A percentile compares a stretch with the other conserved stretches of the same genome.
Evolutionary conservation across 2,329 filamentous ascomycete genomes (phyloP).

Genomic region (Alternaria ventricosa): DNA sequence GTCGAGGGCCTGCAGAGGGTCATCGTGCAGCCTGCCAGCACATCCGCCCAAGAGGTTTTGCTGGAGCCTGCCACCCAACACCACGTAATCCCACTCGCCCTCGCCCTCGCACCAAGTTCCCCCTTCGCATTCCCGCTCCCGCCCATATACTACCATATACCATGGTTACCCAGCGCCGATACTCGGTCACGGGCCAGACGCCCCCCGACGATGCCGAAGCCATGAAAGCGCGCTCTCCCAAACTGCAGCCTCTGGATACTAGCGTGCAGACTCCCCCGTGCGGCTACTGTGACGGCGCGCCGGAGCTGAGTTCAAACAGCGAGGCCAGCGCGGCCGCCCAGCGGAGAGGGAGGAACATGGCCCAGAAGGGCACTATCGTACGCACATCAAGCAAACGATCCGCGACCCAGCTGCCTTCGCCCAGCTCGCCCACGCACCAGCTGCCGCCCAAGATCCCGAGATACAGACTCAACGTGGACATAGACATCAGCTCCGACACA

Average conservation of each 20-base stretch:
- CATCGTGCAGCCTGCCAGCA: constrained; percentile 33
- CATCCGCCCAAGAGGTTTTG: constrained; percentile 13
- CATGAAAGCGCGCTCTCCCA: constrained; percentile 43
- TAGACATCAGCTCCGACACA: constrained; percentile 26
- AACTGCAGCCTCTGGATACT: constrained; percentile 46
- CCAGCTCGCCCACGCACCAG: constrained; percentile 42
- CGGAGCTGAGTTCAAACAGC: constrained; percentile 15
- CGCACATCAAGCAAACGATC: constrained; percentile 46
- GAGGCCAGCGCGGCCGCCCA: constrained; percentile 25
- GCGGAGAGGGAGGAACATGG: constrained; percentile 36
- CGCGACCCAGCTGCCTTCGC: constrained; percentile 46
- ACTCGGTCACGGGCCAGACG: constrained; percentile 47
- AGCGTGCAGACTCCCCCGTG: constrained; percentile 41
- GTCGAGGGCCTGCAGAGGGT: constrained; percentile 16
- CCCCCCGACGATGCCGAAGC: constrained; percentile 43
- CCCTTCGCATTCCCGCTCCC: background rate
- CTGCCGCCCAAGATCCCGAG: constrained; percentile 46
- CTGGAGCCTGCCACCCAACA: constrained; percentile 17
- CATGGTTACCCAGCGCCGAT: constrained; percentile 45
- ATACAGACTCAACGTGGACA: constrained; percentile 28
- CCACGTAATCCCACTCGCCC: constrained; percentile 22
- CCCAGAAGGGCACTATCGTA: constrained; percentile 28
- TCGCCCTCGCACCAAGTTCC: background rate
- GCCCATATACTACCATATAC: constrained; percentile 2
- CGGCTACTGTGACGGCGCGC: constrained; percentile 37